Evolutionary conservation across 164 flowering plant species (phyloP).

Genomic region (Vitis labrusca): DNA sequence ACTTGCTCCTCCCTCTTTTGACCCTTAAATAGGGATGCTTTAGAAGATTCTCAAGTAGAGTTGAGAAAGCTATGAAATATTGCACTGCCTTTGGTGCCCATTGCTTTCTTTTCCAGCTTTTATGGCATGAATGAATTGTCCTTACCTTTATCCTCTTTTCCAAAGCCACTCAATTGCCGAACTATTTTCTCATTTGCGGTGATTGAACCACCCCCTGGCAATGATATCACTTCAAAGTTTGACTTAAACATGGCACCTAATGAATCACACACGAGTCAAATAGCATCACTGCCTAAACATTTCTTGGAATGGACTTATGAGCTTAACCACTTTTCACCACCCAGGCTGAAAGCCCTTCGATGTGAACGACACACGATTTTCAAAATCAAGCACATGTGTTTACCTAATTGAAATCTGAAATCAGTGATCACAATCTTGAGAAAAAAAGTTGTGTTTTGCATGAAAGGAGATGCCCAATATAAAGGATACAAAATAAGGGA

Average conservation of each 20-base stretch:
- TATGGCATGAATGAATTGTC: background rate
- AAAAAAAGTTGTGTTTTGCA: background rate
- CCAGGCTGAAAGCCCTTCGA: no score
- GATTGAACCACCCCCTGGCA: background rate
- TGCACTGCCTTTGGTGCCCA: background rate
- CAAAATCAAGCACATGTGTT: no score
- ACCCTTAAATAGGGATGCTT: background rate
- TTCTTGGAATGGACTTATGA: no score
- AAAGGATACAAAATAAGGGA: constrained; percentile 1
- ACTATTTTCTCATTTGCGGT: background rate
- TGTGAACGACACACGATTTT: no score
- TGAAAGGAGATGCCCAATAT: constrained; percentile 4
- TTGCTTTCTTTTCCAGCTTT: background rate
- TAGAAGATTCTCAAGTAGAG: constrained; percentile 2
- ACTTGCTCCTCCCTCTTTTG: background rate
- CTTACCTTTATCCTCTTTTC: background rate
- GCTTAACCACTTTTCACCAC: no score
- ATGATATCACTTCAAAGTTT: no score
- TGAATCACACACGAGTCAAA: no score
- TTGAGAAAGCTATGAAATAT: background rate
- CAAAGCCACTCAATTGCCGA: background rate
- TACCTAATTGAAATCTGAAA: no score
- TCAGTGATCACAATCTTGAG: no score
- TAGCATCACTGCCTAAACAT: no score
- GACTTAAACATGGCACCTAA: no score